Percentiles rank a stretch among this genome's conserved stretches.
These are phyloP conservation scores for Hymenoscyphus scutula DNA, from an alignment of 2,329 filamentous ascomycete genomes.

Conservation along the genomic window DNA sequence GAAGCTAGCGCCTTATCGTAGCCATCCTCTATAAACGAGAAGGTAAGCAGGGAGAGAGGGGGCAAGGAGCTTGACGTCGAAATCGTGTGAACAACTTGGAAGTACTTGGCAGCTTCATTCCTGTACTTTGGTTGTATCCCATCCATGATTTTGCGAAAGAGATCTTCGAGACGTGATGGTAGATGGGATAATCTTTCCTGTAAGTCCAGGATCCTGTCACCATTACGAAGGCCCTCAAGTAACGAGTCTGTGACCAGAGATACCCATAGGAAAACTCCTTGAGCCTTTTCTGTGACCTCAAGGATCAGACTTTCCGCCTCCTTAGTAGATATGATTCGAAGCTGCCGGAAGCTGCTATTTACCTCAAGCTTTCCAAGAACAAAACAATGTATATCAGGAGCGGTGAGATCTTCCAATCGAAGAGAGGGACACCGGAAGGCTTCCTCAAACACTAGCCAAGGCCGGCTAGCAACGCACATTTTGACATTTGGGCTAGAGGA, in stretches of 20 bases:
- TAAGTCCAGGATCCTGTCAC: conserved; percentile 13
- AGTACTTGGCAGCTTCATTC: conserved; percentile 10
- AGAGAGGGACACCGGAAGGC: background rate
- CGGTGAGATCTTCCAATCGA: background rate
- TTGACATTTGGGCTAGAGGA: background rate
- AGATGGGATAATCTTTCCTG: conserved; percentile 11
- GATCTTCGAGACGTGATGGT: conserved; percentile 12
- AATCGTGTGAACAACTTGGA: conserved; percentile 14
- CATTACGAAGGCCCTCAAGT: conserved; percentile 6
- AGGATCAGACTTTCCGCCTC: background rate
- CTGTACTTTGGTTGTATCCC: conserved; percentile 19
- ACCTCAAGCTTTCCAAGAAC: no score
- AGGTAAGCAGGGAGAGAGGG: conserved; percentile 10
- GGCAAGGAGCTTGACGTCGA: background rate
- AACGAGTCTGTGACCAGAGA: conserved; percentile 11
- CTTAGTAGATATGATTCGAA: no score
- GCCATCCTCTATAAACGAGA: conserved; percentile 16
- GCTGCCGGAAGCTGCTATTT: no score
- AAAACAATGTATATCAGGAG: conserved; percentile 1
- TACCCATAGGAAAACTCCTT: conserved; percentile 20
- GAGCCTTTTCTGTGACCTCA: conserved; percentile 8
- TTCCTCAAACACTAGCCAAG: background rate
- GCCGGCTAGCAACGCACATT: conserved; percentile 4
- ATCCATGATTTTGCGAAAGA: conserved; percentile 16
- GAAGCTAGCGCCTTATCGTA: conserved; percentile 5